Percentiles rank a stretch among this genome's conserved stretches.
phyloP scores from a whole-genome alignment of 352 stramenopile genomes.

The Globisporangium yorkense region DNA sequence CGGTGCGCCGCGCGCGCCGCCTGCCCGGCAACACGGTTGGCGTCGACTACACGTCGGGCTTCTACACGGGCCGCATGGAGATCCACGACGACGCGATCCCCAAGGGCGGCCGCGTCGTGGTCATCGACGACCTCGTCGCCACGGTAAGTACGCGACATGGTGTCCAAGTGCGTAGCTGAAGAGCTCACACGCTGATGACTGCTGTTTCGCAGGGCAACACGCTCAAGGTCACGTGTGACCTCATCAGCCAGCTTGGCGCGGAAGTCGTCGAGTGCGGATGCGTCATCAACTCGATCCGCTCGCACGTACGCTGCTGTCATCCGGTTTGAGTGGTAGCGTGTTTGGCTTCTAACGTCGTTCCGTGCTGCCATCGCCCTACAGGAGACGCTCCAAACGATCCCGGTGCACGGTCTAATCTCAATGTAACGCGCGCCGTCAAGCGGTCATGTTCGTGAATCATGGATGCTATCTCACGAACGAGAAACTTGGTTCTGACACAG shows the following conservation, averaged over 20 bases:
- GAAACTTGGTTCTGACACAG: too few relatives aligned
- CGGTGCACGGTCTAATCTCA: conserved; percentile 45
- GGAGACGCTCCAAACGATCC: conserved; percentile 42
- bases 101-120: conserved; percentile 55
- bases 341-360: neutral
- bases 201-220: conserved; percentile 53
- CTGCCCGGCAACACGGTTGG: conserved; percentile 65
- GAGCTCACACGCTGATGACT: neutral
- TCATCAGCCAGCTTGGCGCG: conserved; percentile 62
- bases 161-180: neutral
- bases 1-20: conserved; percentile 54
- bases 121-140: conserved; percentile 78
- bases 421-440: conserved; percentile 22
- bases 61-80: conserved; percentile 67
- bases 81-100: conserved; percentile 80
- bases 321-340: neutral
- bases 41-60: conserved; percentile 78
- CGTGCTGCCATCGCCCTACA: conserved; percentile 4
- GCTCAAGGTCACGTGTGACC: conserved; percentile 70
- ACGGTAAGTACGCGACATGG: conserved; percentile 30
- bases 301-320: conserved; percentile 23
- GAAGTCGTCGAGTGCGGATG: conserved; percentile 78
- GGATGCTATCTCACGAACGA: neutral
- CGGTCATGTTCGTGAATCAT: too few relatives aligned
- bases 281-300: conserved; percentile 57